These are phyloP conservation scores for Wickerhamiella kazuoi DNA, from an alignment of 805 yeast genomes.

Conservation along the genomic window DNA sequence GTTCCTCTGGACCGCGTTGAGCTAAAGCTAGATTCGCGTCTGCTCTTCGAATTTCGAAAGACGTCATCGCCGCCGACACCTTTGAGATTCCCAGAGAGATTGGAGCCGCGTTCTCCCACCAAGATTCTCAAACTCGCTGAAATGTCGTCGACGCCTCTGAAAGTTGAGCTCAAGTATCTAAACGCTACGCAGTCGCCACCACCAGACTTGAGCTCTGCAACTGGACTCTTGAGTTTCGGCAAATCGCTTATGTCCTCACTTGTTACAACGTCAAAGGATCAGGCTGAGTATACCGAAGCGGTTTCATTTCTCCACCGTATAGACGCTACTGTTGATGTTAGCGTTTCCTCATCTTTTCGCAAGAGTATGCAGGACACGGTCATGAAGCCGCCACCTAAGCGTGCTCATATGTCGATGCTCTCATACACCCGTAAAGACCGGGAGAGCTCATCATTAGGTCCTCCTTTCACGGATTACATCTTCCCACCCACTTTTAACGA, in stretches of 20 bases:
- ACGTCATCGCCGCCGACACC: constrained; percentile 9
- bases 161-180: constrained; percentile 18
- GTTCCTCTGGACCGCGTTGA: constrained; percentile 19
- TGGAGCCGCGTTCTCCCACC: constrained; percentile 15
- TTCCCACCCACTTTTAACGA: constrained; percentile 22
- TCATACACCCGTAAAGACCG: constrained; percentile 16
- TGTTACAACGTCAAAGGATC: constrained; percentile 16
- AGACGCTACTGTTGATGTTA: constrained; percentile 19
- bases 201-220: constrained; percentile 7
- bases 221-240: constrained; percentile 18
- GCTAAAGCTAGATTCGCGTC: constrained; percentile 16
- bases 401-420: constrained; percentile 21
- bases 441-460: constrained; percentile 17
- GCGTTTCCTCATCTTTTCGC: constrained; percentile 18
- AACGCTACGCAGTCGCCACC: constrained; percentile 22
- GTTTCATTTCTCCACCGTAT: constrained; percentile 17
- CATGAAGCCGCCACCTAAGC: constrained; percentile 25
- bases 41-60: constrained; percentile 17
- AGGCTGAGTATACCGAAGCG: constrained; percentile 18
- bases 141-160: neutral
- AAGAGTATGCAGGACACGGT: constrained; percentile 21
- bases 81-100: constrained; percentile 13
- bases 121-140: constrained; percentile 12
- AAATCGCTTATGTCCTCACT: constrained; percentile 16
- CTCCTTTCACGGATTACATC: constrained; percentile 21